Evolutionary conservation across 164 flowering plant genomes (phyloP), one percentile per base, ranked within the genome.

Genomic region (Brasenia schreberi): DNA sequence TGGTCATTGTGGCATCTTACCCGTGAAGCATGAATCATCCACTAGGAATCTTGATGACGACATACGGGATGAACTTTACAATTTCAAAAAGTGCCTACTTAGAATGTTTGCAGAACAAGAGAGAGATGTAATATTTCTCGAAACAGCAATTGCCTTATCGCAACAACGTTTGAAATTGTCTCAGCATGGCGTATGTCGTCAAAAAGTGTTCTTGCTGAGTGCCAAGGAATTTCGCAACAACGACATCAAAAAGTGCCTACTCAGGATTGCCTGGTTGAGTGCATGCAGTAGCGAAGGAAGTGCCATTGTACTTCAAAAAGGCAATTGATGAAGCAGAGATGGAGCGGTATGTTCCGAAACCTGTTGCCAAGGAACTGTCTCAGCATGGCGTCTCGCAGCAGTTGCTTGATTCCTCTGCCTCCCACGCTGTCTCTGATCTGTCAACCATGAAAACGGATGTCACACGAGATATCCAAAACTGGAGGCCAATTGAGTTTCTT

Each of bases 291-390:
- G 97, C 96, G 18, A 82, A 79, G 67, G 79, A 89, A 74, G 97
- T 89, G 19, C 96, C 95, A 63, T 69, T 89, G 3, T 91, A 94
- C 70, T 94, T 94, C 66, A 94, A 91, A 69, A 86, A 91, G 96
- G 97, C n/a, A n/a, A n/a, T n/a, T n/a, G n/a, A n/a, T n/a, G n/a
- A n/a, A n/a, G 98, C 97, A 39, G 99, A 95, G 70, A 92, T 90
- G 75, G 97, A 92, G 78, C 86, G 96, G 61, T 95, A 95, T 76
- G 86, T 95, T 19, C 97, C 99, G 18, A 95, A 92, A 74, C 91
- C 90, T 59, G 87, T 77, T n/a, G 97, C 89, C 16, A 89, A 89
- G 76, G 97, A 95, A 77, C 72, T 81, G 78, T 85, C 92, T 19
- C 90, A 86, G 74, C 96, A 85, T 70, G 90, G 81, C 62, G 58